Base-by-base conservation (phyloP, 73 alveolate species). In the Paramecium caudatum region DNA sequence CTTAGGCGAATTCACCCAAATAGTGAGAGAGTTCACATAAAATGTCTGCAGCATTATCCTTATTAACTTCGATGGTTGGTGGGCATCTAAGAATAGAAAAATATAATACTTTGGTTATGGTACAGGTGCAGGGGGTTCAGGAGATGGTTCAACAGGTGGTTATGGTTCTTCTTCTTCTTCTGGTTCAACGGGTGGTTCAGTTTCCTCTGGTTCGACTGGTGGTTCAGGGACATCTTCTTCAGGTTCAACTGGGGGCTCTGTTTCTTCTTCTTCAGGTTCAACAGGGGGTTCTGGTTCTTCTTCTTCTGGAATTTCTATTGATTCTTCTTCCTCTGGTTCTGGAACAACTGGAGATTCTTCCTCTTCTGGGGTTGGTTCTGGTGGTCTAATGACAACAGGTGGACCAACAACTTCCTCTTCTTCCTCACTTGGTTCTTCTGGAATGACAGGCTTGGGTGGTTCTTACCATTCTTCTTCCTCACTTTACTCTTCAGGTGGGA, bases 1-100 rank as follows among this genome's bases (percentile, higher is more conserved):
- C 88, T 74, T 74, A 39, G 8, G 88, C 88, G 43, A 74, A 74
- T 74, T 74, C 88, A 12, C 88, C 88, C 47, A 74, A 74, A 45
- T 41, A 74, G 21, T 74, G 88, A 21, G 88, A 74, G 16, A 74
- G 15, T 12, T 45, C 88, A 74, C 88, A 74, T 21, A 74, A 43
- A 12, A 74, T 43, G 10, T 74, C 88, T 9, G 88, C 88, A 74
- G 88, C 88, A 17, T 74, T 74, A 45, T 74, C 88, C 19, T 45
- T 74, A 74, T 74, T 43, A 0, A 74, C 47, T 23, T 74, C 88
- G 8, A 74, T 39, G 23, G 68, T 45, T 17, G 43, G 43, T 36
- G 88, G 88, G 15, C 88, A 74, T 74, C 88, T 74, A 4, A 74
- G 3, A 1, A 37, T 13, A 27, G 17, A 1, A 27, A 9, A 17